Evolutionary conservation across 345 rosid species (phyloP).

Genomic region (Dimocarpus longan): DNA sequence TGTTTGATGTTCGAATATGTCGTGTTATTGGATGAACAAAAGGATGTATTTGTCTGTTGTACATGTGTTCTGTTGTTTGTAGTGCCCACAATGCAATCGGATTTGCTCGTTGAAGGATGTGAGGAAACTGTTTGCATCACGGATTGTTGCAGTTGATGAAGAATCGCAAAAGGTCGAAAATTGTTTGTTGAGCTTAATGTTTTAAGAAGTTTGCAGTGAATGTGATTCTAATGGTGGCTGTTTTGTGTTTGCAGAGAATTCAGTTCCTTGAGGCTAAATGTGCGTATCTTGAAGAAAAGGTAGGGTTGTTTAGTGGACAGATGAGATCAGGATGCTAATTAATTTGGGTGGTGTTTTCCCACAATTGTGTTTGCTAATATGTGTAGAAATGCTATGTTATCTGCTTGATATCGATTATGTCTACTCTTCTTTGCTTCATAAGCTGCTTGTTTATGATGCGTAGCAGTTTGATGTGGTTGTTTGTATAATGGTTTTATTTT

Average conservation of each 20-base stretch:
- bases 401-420: not conserved
- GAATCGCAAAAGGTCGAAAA: constrained; percentile 64
- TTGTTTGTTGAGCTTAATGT: not conserved
- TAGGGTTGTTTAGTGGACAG: constrained; percentile 12
- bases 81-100: constrained; percentile 91
- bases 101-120: constrained; percentile 59
- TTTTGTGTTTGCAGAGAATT: constrained; percentile 53
- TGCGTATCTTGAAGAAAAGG: constrained; percentile 62
- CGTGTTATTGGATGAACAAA: not conserved
- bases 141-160: constrained; percentile 69
- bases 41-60: not conserved
- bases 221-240: not conserved
- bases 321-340: no score
- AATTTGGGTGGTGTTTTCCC: no score
- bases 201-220: not conserved
- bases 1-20: constrained; percentile 21
- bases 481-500: not conserved
- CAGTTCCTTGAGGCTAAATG: constrained; percentile 65
- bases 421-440: not conserved
- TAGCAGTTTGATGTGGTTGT: not conserved
- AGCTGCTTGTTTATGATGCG: not conserved
- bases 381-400: no score
- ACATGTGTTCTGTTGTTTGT: constrained; percentile 9
- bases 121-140: constrained; percentile 70
- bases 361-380: not conserved